Evolutionary conservation across 2,329 filamentous ascomycete species (phyloP), one percentile per base, ranked within the genome.

Genomic region (Ophiosphaerella herpotricha): DNA sequence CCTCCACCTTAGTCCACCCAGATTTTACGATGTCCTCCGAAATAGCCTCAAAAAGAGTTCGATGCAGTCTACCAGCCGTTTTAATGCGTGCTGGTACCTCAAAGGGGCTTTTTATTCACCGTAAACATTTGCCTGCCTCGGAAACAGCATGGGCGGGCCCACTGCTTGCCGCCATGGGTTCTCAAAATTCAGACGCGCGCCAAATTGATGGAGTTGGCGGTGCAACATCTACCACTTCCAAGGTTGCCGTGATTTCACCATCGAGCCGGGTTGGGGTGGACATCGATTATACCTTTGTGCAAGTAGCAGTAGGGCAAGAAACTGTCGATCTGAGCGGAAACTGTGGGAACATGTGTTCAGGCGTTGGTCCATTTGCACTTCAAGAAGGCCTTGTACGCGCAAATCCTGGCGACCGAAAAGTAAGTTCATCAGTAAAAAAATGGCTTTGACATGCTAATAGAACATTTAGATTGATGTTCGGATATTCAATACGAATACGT

Each of bases 131-230:
- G 83, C 69, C 74, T 76, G 23, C 60, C 71, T 40, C 60, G 68
- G 13, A 72, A 83, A 46, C 58, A 23, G 55, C 73, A 39, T 84
- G 82, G 80, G 67, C 73, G 5, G 63, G 75, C 0, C 81, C 87
- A 23, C 82, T 88, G 47, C 77, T 79, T 8, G 74, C 78, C 2
- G 79, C 78, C 7, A 84, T 89, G 70, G 85, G 86, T 21, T 85
- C 83, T 8, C 86, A 85, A 0, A 87, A 90, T 58, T 75, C 80
- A 0, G 78, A 86, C 66, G 85, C 82, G 1, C 80, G 88, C 1
- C 88, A 91, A 68, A 83, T 91, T 1, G 80, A 90, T 62, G 87
- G 87, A 3, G 78, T 90, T 64, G 87, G 87, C 2, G 86, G 84
- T 0, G 87, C 86, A 4, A 77, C 86, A 48, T 88, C 85, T 8